phyloP scores from a whole-genome alignment of 2,329 filamentous ascomycete genomes.

The Fusarium equiseti region DNA sequence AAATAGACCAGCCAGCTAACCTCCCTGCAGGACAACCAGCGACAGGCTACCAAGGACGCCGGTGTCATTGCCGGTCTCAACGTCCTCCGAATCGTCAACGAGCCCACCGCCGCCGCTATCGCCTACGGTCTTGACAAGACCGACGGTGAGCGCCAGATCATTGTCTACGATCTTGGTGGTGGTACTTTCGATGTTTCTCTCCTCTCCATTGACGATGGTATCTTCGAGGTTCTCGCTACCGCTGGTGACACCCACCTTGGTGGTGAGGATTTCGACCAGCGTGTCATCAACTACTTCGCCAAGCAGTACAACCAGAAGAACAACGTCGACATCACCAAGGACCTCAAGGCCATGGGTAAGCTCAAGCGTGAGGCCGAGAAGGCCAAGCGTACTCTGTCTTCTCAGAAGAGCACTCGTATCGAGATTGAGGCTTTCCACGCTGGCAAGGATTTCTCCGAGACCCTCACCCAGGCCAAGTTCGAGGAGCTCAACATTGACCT shows the following conservation, averaged over 20 bases:
- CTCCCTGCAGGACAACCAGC: slow-evolving; percentile 78
- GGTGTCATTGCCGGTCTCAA: slow-evolving; percentile 92
- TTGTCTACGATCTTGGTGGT: slow-evolving; percentile 94
- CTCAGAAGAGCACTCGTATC: slow-evolving; percentile 91
- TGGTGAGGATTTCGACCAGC: slow-evolving; percentile 99
- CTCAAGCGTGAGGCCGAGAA: slow-evolving; percentile 99
- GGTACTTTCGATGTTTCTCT: slow-evolving; percentile 96
- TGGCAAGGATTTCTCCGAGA: slow-evolving; percentile 98
- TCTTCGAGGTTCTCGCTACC: slow-evolving; percentile 94
- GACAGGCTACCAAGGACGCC: slow-evolving; percentile 96
- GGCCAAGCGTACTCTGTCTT: slow-evolving; percentile 97
- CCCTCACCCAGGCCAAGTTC: slow-evolving; percentile 97
- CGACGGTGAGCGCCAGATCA: slow-evolving; percentile 85
- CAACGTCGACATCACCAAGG: slow-evolving; percentile 90
- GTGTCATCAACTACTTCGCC: slow-evolving; percentile 94
- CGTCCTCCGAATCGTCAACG: slow-evolving; percentile 96
- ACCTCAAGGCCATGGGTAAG: slow-evolving; percentile 98
- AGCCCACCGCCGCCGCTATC: slow-evolving; percentile 94
- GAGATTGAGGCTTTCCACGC: slow-evolving; percentile 98
- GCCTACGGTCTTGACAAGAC: slow-evolving; percentile 94
- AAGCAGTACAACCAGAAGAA: slow-evolving; percentile 99
- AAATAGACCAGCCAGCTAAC: slow-evolving; percentile 37
- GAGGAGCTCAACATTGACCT: slow-evolving; percentile 99
- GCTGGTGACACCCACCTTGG: slow-evolving; percentile 97
- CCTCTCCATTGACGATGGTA: slow-evolving; percentile 89